A percentile compares a stretch with the other conserved stretches of the same genome.
phyloP scores from a whole-genome alignment of 2,329 filamentous ascomycete species.

The Claviceps quebecensis region DNA sequence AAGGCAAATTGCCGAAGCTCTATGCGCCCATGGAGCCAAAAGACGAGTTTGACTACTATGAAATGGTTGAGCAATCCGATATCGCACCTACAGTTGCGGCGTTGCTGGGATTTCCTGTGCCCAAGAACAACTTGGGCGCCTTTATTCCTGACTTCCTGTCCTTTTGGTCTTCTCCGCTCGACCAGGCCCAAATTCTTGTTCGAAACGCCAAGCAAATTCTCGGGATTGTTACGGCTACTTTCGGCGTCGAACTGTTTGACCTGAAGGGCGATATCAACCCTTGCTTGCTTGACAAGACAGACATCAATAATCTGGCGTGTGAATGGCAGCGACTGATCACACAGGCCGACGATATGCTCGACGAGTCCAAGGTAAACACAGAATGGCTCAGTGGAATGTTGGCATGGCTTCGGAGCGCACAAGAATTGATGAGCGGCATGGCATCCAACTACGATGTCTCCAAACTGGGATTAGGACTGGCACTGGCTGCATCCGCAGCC shows the following conservation, averaged over 20 bases:
- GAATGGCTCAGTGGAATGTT: constrained; percentile 30
- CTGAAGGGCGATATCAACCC: constrained; percentile 17
- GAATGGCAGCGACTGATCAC: constrained; percentile 39
- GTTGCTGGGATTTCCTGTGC: constrained; percentile 73
- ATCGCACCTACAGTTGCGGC: constrained; percentile 80
- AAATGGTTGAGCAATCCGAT: constrained; percentile 81
- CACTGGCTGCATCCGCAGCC: constrained; percentile 20
- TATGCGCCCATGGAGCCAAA: constrained; percentile 42
- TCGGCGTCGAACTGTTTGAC: constrained; percentile 35
- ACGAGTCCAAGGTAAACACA: constrained; percentile 17
- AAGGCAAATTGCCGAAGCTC: constrained; percentile 31
- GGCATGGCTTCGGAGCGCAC: constrained; percentile 56
- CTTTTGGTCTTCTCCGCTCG: constrained; percentile 46
- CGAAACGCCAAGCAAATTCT: constrained; percentile 73
- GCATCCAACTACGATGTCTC: constrained; percentile 81
- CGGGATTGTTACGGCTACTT: constrained; percentile 61
- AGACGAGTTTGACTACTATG: constrained; percentile 72
- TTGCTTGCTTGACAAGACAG: constrained; percentile 19
- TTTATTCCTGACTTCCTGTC: constrained; percentile 67
- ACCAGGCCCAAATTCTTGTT: constrained; percentile 54
- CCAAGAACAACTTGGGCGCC: constrained; percentile 79
- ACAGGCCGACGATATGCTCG: constrained; percentile 12
- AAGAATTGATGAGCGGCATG: constrained; percentile 71
- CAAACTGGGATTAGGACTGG: constrained; percentile 38
- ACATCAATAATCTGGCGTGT: constrained; percentile 50